Conservation (phyloP, 768 basidiomycete genomes). For the Dioszegia hungarica region DNA sequence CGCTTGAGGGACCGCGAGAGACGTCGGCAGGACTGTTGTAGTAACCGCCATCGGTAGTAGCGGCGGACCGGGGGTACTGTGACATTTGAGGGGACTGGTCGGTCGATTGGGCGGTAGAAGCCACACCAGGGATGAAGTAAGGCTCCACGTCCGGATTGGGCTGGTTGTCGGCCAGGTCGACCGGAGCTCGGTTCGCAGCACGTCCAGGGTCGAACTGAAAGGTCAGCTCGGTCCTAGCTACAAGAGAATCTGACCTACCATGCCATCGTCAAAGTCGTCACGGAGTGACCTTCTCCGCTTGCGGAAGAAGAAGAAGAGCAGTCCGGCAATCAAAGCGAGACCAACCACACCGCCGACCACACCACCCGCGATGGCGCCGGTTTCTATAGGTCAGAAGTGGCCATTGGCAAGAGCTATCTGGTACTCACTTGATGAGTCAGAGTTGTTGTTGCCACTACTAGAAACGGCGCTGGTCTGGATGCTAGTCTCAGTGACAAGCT, state of each 20-base stretch:
- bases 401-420: neutral
- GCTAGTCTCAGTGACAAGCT: neutral
- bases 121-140: conserved; percentile 41
- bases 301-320: conserved; percentile 32
- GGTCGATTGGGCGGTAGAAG: conserved; percentile 28
- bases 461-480: neutral
- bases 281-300: conserved; percentile 29
- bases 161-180: conserved; percentile 36
- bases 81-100: conserved; percentile 44
- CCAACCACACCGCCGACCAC: conserved; percentile 41
- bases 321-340: conserved; percentile 29
- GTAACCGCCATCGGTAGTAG: conserved; percentile 34
- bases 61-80: conserved; percentile 39
- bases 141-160: conserved; percentile 33
- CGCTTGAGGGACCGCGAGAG: conserved; percentile 39
- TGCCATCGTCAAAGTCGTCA: conserved; percentile 47
- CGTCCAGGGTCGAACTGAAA: conserved; percentile 44
- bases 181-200: conserved; percentile 36
- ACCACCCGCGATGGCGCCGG: conserved; percentile 38
- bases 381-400: conserved; percentile 10
- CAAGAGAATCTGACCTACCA: conserved; percentile 31
- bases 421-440: conserved; percentile 4
- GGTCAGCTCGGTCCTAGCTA: neutral
- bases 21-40: conserved; percentile 17
- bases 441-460: neutral